Percentiles rank a stretch among this genome's conserved stretches.
Evolutionary conservation across 345 rosid genomes (phyloP).

Genomic region (Streptanthus diversifolius): DNA sequence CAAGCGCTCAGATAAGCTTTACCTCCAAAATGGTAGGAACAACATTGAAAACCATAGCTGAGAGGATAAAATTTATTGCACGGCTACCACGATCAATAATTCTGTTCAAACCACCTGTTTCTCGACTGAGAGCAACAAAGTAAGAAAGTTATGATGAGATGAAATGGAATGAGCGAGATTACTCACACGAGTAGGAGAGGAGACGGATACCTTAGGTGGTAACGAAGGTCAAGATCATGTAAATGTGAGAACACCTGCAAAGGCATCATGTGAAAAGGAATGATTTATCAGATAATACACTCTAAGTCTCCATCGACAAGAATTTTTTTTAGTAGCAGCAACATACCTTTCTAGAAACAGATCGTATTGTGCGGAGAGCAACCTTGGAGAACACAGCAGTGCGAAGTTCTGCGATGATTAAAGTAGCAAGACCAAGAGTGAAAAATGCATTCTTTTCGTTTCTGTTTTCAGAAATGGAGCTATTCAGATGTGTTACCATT

Average conservation of each 20-base stretch:
- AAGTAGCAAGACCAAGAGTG: constrained; percentile 8
- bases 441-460: neutral
- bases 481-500: constrained; percentile 50
- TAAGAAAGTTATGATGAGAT: constrained; percentile 20
- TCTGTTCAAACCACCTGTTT: constrained; percentile 92
- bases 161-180: neutral
- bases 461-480: neutral
- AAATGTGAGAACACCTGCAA: constrained; percentile 89
- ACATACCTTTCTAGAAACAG: constrained; percentile 87
- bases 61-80: constrained; percentile 93
- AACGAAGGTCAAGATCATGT: constrained; percentile 85
- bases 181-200: neutral
- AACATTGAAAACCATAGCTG: constrained; percentile 95
- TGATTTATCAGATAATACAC: neutral
- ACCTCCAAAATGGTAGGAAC: constrained; percentile 96
- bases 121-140: constrained; percentile 58
- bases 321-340: neutral
- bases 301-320: neutral
- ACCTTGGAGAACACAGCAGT: constrained; percentile 96
- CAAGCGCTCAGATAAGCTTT: constrained; percentile 24
- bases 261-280: neutral
- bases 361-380: constrained; percentile 80
- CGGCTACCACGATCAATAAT: constrained; percentile 98
- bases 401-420: constrained; percentile 66
- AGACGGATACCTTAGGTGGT: constrained; percentile 76